Evolutionary conservation across 768 basidiomycete genomes (phyloP), one percentile per base, ranked within the genome.

Genomic region (Artomyces pyxidatus): DNA sequence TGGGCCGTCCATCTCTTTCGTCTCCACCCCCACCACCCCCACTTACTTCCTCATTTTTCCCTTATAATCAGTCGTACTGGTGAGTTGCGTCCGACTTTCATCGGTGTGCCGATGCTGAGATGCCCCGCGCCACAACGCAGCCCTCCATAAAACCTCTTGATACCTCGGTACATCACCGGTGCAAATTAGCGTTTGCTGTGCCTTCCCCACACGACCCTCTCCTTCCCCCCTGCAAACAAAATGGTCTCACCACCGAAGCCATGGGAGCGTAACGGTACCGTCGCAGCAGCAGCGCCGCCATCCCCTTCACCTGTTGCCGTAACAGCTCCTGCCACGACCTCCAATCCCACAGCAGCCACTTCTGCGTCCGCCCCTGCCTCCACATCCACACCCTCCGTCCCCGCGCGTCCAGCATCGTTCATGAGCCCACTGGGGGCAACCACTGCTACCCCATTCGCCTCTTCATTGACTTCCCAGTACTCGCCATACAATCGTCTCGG

Each of bases 241-340:
- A 89, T 90, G 88, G 80, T 76, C 30, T 88, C 88, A 19, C 89
- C 89, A 42, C 89, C 88, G 62, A 92, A 91, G 64, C 90, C 89
- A 56, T 93, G 89, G 90, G 90, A 93, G 65, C 77, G 81, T 69
- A 40, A 59, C 70, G 25, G 59, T 71, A 30, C 48, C 68, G 26
- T 39, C 61, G 21, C 42, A 2, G 47, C 56, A 21, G 39, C 59
- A 10, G 48, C 61, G 7, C 39, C 61, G 4, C n/a, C n/a, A n/a
- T 56, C 59, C 1, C 25, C 56, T 8, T 52, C 65, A 4, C 59
- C 64, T 11, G 75, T 74, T 6, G 61, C 87, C 6, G 83, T 85
- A 21, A 1, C 40, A 37, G 19, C 44, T 23, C 3, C 28, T 22
- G 9, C 54, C 25, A 27, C 38, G 19, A 19, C 51, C 29, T 21